Base-by-base conservation (phyloP, 129 eudicot genomes). In the Gnaphalium uliginosum region DNA sequence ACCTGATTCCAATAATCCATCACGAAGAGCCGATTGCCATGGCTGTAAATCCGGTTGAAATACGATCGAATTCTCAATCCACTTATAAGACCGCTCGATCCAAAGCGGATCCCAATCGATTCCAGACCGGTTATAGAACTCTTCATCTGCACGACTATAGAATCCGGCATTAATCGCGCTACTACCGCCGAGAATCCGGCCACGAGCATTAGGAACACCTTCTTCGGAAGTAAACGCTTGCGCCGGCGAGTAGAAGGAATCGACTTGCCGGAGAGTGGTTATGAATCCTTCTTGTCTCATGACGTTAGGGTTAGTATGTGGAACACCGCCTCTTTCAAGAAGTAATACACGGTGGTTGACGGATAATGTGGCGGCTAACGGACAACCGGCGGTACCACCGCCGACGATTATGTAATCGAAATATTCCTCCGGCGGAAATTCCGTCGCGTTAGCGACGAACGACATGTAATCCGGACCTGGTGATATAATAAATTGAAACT, bases 361-460 rank as follows among this genome's bases (percentile, higher is more conserved):
- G 0, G 96, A 93, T 35, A 90, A 71, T 2, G 96, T 93, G 37
- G 97, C 97, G 24, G 97, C 97, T 77, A 93, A 61, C 1, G 97
- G 96, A 26, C 98, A 93, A 22, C 97, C 97, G 43, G 91, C 81
- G 27, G 97, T 93, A 59, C 98, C 98, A 4, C 98, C 98, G 14
- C 98, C 97, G 56, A 90, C 91, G 0, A 90, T 72, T 54, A 93
- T 84, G 88, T 90, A 93, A 66, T 93, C 97, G 30, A 78, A 93
- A 58, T 78, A 85, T 22, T 90, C 98, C 18, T 83, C 92, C 2
- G 89, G 62, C 21, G 92, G 90, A 24, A 90, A 76, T 0, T 81
- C 92, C 7, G 96, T 88, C 1, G 98, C 92, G 8, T 93, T 90
- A 22, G 78, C 68, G 68, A 86, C 81, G 56, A 93, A 86, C 4